Evolutionary conservation across 2,329 filamentous ascomycete genomes (phyloP).

Genomic region (Penicillium janthinellum): DNA sequence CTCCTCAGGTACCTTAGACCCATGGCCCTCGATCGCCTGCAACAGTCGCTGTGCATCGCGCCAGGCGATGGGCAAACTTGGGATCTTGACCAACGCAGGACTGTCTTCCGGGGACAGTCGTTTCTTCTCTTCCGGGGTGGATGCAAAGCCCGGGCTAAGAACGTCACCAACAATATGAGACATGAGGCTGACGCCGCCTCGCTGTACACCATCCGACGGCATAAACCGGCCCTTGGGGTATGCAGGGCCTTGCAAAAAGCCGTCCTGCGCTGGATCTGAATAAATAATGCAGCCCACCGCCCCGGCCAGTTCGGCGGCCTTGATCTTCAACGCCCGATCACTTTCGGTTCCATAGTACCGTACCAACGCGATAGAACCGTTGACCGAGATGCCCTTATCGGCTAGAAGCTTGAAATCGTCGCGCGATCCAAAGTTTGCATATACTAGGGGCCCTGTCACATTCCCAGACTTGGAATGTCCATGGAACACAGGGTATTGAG

Average conservation of each 20-base stretch:
- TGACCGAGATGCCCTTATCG: conserved; percentile 70
- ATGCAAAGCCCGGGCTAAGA: conserved; percentile 83
- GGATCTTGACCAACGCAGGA: conserved; percentile 75
- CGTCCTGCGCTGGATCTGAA: conserved; percentile 84
- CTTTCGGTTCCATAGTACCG: conserved; percentile 74
- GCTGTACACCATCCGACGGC: conserved; percentile 78
- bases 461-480: conserved; percentile 85
- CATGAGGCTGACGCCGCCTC: conserved; percentile 77
- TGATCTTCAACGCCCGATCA: conserved; percentile 79
- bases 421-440: conserved; percentile 86
- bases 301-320: conserved; percentile 83
- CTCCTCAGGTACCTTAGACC: conserved; percentile 65
- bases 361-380: conserved; percentile 81
- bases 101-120: conserved; percentile 71
- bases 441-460: conserved; percentile 82
- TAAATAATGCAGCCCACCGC: conserved; percentile 89
- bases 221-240: conserved; percentile 79
- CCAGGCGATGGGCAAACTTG: conserved; percentile 88
- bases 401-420: conserved; percentile 77
- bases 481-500: conserved; percentile 80
- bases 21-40: conserved; percentile 72
- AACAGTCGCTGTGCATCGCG: conserved; percentile 81
- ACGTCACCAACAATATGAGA: conserved; percentile 87
- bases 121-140: conserved; percentile 52
- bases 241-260: conserved; percentile 70